Percentiles rank a stretch among this genome's conserved stretches.
phyloP scores from a whole-genome alignment of 2,329 filamentous ascomycete species.

The Pseudogymnoascus destructans region DNA sequence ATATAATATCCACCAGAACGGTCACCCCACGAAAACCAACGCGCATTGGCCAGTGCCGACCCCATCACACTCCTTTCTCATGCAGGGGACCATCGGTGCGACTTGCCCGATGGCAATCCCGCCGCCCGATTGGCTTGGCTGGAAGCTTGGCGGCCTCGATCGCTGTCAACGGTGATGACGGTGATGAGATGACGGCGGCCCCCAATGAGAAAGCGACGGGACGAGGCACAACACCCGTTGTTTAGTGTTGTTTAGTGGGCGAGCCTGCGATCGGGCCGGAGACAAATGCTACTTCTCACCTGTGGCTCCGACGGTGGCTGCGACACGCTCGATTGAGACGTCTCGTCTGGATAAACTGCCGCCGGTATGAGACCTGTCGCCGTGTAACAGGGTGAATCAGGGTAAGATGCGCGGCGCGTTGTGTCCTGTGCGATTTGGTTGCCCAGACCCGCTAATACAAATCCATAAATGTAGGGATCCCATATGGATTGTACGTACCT shows the following conservation, averaged over 20 bases:
- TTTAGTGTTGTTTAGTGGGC: neutral
- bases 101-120: neutral
- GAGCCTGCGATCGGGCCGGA: neutral
- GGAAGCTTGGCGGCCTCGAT: neutral
- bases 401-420: neutral
- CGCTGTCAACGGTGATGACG: neutral
- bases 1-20: neutral
- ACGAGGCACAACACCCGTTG: neutral
- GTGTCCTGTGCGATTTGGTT: neutral
- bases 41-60: neutral
- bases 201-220: neutral
- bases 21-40: neutral
- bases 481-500: neutral
- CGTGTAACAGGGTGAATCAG: neutral
- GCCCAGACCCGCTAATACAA: neutral
- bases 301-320: neutral
- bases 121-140: neutral
- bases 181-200: neutral
- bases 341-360: neutral
- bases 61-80: slow-evolving; percentile 2
- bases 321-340: neutral
- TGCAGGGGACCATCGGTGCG: slow-evolving; percentile 1
- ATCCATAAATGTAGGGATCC: neutral
- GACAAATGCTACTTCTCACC: neutral
- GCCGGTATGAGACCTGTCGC: neutral